Percentiles rank a stretch among this genome's conserved stretches.
Evolutionary conservation across 495 filamentous ascomycete genomes (phyloP).

Genomic region (Hyaloscypha variabilis): DNA sequence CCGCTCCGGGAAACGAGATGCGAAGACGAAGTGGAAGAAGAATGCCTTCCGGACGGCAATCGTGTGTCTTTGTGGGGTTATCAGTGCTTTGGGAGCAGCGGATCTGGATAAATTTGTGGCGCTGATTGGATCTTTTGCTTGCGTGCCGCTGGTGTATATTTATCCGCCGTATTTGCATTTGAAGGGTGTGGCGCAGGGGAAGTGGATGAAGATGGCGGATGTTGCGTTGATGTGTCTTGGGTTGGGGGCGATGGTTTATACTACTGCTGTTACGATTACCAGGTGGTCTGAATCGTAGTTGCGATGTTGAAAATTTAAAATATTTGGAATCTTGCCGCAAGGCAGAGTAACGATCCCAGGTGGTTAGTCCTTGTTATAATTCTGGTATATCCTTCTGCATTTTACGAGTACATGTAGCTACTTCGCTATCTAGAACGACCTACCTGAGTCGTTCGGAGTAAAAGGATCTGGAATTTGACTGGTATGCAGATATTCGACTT

Average conservation of each 20-base stretch:
- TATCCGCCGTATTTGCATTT: constrained; percentile 44
- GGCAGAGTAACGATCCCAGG: no score
- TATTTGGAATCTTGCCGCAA: no score
- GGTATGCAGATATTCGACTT: no score
- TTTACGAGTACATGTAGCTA: no score
- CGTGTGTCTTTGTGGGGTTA: constrained; percentile 50
- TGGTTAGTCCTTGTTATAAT: no score
- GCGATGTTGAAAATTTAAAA: not conserved
- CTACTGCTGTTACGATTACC: constrained; percentile 56
- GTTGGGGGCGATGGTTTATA: constrained; percentile 62
- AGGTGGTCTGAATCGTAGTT: constrained; percentile 7
- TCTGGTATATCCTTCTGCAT: no score
- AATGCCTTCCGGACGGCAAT: constrained; percentile 56
- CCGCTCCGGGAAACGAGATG: constrained; percentile 56
- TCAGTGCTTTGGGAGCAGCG: constrained; percentile 56
- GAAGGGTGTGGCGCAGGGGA: constrained; percentile 55
- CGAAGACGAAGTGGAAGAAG: constrained; percentile 66
- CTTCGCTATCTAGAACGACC: no score
- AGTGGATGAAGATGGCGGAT: constrained; percentile 52
- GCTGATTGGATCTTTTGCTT: constrained; percentile 63
- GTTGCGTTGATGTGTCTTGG: constrained; percentile 57
- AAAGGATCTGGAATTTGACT: no score
- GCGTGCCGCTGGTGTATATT: constrained; percentile 37
- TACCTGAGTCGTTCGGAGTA: no score
- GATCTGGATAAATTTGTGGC: constrained; percentile 68